Conservation (phyloP, 495 filamentous ascomycete species). For the Xylaria grammica region DNA sequence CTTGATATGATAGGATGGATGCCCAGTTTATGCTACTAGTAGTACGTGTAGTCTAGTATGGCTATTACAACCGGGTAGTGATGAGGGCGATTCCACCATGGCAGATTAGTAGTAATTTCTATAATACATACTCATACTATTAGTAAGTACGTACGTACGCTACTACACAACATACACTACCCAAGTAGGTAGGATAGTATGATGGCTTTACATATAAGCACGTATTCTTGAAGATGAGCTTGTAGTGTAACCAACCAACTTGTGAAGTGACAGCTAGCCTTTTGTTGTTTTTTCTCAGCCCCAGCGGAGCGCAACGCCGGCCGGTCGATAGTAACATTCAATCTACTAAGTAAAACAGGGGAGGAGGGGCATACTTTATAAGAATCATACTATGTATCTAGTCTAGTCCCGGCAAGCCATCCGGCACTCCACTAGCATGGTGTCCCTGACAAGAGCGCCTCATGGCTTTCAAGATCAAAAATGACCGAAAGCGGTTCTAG, state of each 20-base stretch:
- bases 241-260: not conserved
- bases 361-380: not conserved
- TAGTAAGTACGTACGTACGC: too few relatives aligned
- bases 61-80: too few relatives aligned
- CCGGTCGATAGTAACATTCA: not conserved
- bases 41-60: too few relatives aligned
- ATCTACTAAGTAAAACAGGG: conserved; percentile 7
- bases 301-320: not conserved
- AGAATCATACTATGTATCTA: not conserved
- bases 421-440: conserved; percentile 22
- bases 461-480: conserved; percentile 1
- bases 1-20: too few relatives aligned
- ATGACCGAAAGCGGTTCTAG: not conserved
- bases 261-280: conserved; percentile 3
- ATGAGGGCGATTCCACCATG: too few relatives aligned
- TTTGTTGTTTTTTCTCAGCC: not conserved
- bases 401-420: conserved; percentile 16
- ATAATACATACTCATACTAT: too few relatives aligned
- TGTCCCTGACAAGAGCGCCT: conserved; percentile 8
- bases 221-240: too few relatives aligned
- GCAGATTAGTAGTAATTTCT: too few relatives aligned
- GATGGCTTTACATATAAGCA: too few relatives aligned
- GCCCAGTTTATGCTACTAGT: too few relatives aligned
- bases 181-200: not conserved
- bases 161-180: too few relatives aligned